Percentiles rank a stretch among this genome's conserved stretches.
phyloP scores from a whole-genome alignment of 2,329 filamentous ascomycete species.

The Albifimbria verrucaria region DNA sequence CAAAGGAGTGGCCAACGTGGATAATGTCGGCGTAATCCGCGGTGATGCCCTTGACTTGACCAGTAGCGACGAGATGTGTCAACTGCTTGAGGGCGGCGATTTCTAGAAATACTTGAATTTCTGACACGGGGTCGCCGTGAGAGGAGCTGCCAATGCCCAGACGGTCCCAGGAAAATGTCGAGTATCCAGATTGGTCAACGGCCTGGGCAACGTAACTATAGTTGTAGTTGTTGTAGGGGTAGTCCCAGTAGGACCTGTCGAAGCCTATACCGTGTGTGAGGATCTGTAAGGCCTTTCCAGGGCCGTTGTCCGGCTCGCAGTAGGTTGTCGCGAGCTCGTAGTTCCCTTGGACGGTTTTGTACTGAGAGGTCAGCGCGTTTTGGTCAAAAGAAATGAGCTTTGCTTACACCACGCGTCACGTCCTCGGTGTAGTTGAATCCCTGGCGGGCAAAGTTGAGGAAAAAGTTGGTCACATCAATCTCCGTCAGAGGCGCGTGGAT shows the following conservation, averaged over 20 bases:
- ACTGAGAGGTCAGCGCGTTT: constrained; percentile 26
- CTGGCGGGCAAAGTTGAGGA: constrained; percentile 45
- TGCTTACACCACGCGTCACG: constrained; percentile 40
- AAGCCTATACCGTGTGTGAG: constrained; percentile 40
- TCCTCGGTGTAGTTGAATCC: constrained; percentile 46
- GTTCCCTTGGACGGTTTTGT: constrained; percentile 45
- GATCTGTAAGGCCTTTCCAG: constrained; percentile 34
- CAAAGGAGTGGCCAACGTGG: constrained; percentile 64
- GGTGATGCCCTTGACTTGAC: constrained; percentile 39
- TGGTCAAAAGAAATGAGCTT: not conserved
- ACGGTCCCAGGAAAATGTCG: constrained; percentile 59
- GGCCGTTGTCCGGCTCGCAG: constrained; percentile 51
- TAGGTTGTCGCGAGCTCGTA: constrained; percentile 60
- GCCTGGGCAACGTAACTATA: constrained; percentile 61
- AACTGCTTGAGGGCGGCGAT: constrained; percentile 54
- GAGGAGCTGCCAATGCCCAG: constrained; percentile 58
- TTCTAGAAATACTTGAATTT: constrained; percentile 57
- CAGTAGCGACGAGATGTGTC: constrained; percentile 45
- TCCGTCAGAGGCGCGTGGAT: constrained; percentile 45
- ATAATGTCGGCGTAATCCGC: constrained; percentile 40
- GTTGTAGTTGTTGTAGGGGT: constrained; percentile 53
- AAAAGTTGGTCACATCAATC: constrained; percentile 55
- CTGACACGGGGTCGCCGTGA: constrained; percentile 55
- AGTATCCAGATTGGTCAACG: constrained; percentile 52
- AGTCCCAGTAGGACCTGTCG: constrained; percentile 57